phyloP scores from a whole-genome alignment of 495 filamentous ascomycete species.

The Penicillium arizonense region DNA sequence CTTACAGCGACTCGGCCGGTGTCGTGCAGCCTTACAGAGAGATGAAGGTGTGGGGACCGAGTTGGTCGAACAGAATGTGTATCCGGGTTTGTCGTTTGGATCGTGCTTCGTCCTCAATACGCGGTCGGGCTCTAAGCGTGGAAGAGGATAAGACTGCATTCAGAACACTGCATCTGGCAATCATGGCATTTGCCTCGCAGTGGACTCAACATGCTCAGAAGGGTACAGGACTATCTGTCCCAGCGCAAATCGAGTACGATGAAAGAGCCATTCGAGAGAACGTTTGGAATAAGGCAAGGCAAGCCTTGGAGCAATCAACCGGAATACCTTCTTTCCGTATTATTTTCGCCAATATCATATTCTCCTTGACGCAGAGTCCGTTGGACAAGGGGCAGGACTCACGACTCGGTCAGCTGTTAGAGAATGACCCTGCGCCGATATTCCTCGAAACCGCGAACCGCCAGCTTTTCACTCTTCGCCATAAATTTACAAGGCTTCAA shows the following conservation, averaged over 20 bases:
- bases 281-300: conserved; percentile 45
- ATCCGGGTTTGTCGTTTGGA: conserved; percentile 42
- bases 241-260: conserved; percentile 13
- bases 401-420: conserved; percentile 27
- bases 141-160: conserved; percentile 35
- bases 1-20: conserved; percentile 28
- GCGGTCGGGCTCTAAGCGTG: conserved; percentile 29
- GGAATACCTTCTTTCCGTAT: conserved; percentile 44
- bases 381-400: conserved; percentile 15
- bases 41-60: conserved; percentile 35
- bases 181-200: conserved; percentile 49
- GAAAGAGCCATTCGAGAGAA: conserved; percentile 36
- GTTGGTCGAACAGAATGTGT: conserved; percentile 46
- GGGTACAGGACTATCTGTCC: conserved; percentile 6
- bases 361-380: conserved; percentile 44
- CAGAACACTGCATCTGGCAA: conserved; percentile 36
- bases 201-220: conserved; percentile 37
- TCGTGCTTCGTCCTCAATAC: conserved; percentile 22
- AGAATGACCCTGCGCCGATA: conserved; percentile 36
- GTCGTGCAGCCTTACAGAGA: conserved; percentile 2
- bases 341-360: conserved; percentile 45
- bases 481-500: conserved; percentile 23
- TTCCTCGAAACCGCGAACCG: conserved; percentile 39
- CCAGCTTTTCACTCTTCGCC: conserved; percentile 29
- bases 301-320: conserved; percentile 31